phyloP scores from a whole-genome alignment of 768 basidiomycete species.

The Hygrocybe coccinea region DNA sequence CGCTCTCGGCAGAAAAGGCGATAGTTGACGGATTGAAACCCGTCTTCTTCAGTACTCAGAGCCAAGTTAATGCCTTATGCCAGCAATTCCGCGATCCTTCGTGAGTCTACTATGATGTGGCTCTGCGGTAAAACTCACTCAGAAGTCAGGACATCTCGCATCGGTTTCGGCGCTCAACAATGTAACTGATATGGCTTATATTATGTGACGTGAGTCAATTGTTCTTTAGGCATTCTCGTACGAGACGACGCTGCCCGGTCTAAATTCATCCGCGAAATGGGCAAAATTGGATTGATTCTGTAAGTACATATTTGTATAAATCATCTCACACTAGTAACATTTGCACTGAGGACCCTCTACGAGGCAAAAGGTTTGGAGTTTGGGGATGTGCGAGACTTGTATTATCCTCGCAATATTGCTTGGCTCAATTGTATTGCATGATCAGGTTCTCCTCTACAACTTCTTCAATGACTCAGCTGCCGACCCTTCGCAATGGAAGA shows the following conservation, averaged over 20 bases:
- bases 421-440: background rate
- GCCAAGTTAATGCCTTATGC: constrained; percentile 39
- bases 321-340: background rate
- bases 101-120: constrained; percentile 27
- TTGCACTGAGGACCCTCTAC: constrained; percentile 43
- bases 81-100: constrained; percentile 55
- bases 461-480: constrained; percentile 65
- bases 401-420: background rate
- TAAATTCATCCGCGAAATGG: constrained; percentile 46
- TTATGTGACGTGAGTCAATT: background rate
- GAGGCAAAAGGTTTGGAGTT: constrained; percentile 68
- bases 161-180: constrained; percentile 63
- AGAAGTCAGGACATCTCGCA: constrained; percentile 36
- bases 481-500: constrained; percentile 52
- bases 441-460: constrained; percentile 66
- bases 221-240: constrained; percentile 48
- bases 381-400: constrained; percentile 43
- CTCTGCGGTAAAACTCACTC: background rate
- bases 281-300: constrained; percentile 58
- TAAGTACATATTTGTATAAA: constrained; percentile 16
- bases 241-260: constrained; percentile 52
- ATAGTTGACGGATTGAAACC: constrained; percentile 52
- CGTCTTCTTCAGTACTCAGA: constrained; percentile 50
- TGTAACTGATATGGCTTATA: constrained; percentile 33
- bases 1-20: constrained; percentile 51